Base-by-base conservation (phyloP, 768 basidiomycete genomes). In the Suillus discolor region DNA sequence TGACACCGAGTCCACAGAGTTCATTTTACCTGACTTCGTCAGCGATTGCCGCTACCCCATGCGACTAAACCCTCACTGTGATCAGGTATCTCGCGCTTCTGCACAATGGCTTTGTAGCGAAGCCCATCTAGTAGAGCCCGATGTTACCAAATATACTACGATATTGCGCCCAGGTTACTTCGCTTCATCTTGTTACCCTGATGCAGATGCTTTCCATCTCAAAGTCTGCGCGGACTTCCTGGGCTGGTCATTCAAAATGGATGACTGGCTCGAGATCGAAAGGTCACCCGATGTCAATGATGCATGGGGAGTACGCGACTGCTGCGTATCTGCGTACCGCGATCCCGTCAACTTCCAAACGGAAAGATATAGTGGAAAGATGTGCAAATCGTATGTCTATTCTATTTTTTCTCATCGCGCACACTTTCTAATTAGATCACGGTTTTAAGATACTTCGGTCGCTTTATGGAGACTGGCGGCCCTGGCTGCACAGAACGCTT, bases 211-310 rank as follows among this genome's bases (percentile, higher is more conserved):
- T 51, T 83, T 85, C 67, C 84, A 86, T 59, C 83, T 92, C 44
- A 85, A 87, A 38, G 84, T 89, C 66, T 83, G 88, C 67, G 84
- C 85, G 4, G 90, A 92, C 75, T 91, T 89, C 70, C 84, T 91
- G 86, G 78, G 76, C 67, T 80, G 75, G 71, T 68, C 81, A 47
- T 82, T 83, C 51, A 79, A 79, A 49, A 70, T 80, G 66, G 79
- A 81, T 66, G 54, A 55, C 31, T 55, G 54, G 54, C 54, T 55
- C 18, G 54, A 55, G 31, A 34, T 34, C 31, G 54, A 55, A 6
- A 55, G 31, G 45, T 77, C 31, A 31, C 31, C 70, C 31, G 77
- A 78, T 59, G 71, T 73, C 38, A 67, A 62, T 5, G 68, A 75
- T 51, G 73, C 74, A 16, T 72, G 75, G 67, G 72, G 72, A 2